Conservation (phyloP, 2,329 filamentous ascomycete genomes). For the Phialophora macrospora region DNA sequence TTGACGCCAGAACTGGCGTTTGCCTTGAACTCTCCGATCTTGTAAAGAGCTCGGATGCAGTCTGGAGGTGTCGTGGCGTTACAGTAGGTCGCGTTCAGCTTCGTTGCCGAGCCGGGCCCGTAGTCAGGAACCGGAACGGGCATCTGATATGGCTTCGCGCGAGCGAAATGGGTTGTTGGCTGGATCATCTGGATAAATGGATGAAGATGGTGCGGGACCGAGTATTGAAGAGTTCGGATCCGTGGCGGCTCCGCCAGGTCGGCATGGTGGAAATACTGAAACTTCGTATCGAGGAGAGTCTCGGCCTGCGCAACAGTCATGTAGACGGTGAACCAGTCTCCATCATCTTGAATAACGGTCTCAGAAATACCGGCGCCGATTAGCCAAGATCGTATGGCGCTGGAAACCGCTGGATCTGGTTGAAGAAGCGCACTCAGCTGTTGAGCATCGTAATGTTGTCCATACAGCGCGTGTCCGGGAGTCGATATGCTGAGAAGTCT, state of each 20-base stretch:
- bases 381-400: slow-evolving; percentile 21
- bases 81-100: slow-evolving; percentile 42
- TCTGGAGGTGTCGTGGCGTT: slow-evolving; percentile 52
- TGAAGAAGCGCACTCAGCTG: slow-evolving; percentile 20
- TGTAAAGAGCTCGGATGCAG: slow-evolving; percentile 55
- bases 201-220: slow-evolving; percentile 62
- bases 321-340: slow-evolving; percentile 67
- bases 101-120: slow-evolving; percentile 11
- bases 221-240: slow-evolving; percentile 65
- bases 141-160: slow-evolving; percentile 42
- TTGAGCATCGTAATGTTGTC: slow-evolving; percentile 24
- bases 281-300: slow-evolving; percentile 61
- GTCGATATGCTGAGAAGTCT: slow-evolving; percentile 65
- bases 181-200: slow-evolving; percentile 66
- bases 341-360: slow-evolving; percentile 54
- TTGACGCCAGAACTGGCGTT: slow-evolving; percentile 48
- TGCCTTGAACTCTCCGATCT: slow-evolving; percentile 19
- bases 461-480: slow-evolving; percentile 56
- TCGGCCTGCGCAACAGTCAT: slow-evolving; percentile 60
- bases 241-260: slow-evolving; percentile 46
- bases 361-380: slow-evolving; percentile 56
- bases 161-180: slow-evolving; percentile 67
- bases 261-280: slow-evolving; percentile 60
- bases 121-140: slow-evolving; percentile 6
- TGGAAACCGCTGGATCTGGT: slow-evolving; percentile 18